These are phyloP conservation scores for Boechera stricta DNA, from an alignment of 345 rosid genomes.

Conservation along the genomic window DNA sequence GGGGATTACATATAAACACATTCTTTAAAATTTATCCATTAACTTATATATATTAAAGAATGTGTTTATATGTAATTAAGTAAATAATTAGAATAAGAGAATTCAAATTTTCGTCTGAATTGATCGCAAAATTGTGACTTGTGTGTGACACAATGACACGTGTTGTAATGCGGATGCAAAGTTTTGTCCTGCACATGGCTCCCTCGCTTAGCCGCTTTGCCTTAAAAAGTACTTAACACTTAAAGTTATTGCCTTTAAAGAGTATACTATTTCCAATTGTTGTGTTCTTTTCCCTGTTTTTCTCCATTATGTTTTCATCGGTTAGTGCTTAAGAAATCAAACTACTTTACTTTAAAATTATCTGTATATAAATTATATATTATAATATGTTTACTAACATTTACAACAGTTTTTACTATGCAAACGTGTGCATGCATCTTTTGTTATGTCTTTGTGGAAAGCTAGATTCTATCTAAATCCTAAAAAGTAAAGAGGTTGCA, in stretches of 20 bases:
- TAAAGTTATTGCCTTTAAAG: constrained; percentile 2
- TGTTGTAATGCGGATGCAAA: constrained; percentile 30
- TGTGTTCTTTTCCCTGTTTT: constrained; percentile 16
- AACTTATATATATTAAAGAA: too few relatives aligned
- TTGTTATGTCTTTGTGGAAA: constrained; percentile 2
- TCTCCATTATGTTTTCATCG: constrained; percentile 11
- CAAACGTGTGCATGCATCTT: not conserved
- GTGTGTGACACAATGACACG: constrained; percentile 21
- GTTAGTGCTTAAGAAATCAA: constrained; percentile 20
- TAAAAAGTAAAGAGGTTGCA: constrained; percentile 8
- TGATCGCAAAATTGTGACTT: not conserved
- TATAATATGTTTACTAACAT: not conserved
- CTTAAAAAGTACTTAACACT: constrained; percentile 21
- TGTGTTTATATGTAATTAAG: too few relatives aligned
- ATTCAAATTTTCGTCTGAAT: too few relatives aligned
- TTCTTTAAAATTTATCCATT: too few relatives aligned
- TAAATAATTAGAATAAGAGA: too few relatives aligned
- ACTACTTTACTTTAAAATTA: constrained; percentile 15
- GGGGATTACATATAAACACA: too few relatives aligned
- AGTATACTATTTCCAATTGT: not conserved
- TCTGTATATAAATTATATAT: not conserved
- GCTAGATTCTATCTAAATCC: constrained; percentile 16
- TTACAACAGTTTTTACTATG: constrained; percentile 14
- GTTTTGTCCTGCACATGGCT: constrained; percentile 35
- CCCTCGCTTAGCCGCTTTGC: constrained; percentile 24